Percentiles rank a stretch among this genome's conserved stretches.
These are phyloP conservation scores for Chrysanthemum seticuspe DNA, from an alignment of 129 eudicot species.

Conservation along the genomic window DNA sequence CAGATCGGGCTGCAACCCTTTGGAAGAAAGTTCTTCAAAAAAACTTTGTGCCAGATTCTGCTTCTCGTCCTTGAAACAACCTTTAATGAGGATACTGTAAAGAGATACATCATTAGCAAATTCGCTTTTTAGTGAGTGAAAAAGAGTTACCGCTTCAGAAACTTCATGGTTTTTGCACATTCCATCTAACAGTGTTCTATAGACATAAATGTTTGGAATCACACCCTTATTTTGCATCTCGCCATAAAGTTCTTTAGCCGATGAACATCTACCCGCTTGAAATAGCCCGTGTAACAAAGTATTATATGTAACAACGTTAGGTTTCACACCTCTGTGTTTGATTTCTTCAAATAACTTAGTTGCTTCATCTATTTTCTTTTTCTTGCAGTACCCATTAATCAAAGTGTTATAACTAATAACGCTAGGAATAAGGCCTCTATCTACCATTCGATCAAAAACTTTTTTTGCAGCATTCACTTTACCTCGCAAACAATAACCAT, in stretches of 20 bases:
- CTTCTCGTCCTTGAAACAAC: constrained; percentile 18
- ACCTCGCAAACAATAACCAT: constrained; percentile 23
- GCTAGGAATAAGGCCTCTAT: not conserved
- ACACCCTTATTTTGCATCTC: constrained; percentile 17
- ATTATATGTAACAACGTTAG: constrained; percentile 15
- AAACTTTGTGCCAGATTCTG: constrained; percentile 16
- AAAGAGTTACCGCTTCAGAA: constrained; percentile 2
- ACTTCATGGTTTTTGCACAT: constrained; percentile 13
- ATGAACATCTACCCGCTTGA: constrained; percentile 9
- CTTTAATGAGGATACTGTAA: constrained; percentile 14
- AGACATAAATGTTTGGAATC: not conserved
- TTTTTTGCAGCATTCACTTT: constrained; percentile 2
- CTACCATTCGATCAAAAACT: constrained; percentile 4
- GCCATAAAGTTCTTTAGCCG: constrained; percentile 4
- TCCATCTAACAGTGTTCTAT: constrained; percentile 5
- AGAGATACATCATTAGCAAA: too few species aligned
- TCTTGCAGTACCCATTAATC: constrained; percentile 9
- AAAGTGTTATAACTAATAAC: constrained; percentile 21
- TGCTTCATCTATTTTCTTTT: constrained; percentile 6
- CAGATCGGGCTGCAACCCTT: constrained; percentile 11
- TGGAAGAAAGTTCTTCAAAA: constrained; percentile 2
- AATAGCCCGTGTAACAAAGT: constrained; percentile 11
- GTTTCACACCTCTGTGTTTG: not conserved
- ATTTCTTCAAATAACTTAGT: not conserved
- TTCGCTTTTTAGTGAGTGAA: too few species aligned